These are phyloP conservation scores for Scalesia atractyloides DNA, from an alignment of 129 eudicot species.

Conservation along the genomic window DNA sequence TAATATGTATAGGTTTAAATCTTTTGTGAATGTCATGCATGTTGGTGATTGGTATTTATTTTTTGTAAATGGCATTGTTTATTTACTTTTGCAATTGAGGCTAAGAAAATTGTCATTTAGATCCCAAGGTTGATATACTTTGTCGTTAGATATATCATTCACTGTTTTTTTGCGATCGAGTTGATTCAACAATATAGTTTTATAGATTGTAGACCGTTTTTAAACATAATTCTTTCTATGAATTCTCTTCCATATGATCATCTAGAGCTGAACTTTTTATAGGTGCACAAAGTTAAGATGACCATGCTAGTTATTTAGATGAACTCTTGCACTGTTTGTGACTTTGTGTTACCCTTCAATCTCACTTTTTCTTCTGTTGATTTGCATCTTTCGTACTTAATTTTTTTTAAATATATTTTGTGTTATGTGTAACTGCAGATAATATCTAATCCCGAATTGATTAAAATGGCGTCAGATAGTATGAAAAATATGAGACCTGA, in stretches of 20 bases:
- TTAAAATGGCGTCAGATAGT: slow-evolving; percentile 89
- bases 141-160: not conserved
- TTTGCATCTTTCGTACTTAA: not conserved
- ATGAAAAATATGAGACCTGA: slow-evolving; percentile 86
- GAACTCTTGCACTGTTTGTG: no score
- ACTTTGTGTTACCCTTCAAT: not conserved
- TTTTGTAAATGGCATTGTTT: not conserved
- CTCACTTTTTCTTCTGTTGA: not conserved
- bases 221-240: no score
- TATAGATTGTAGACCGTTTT: not conserved
- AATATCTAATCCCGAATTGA: slow-evolving; percentile 95
- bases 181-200: not conserved
- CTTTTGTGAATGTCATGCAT: not conserved
- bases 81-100: not conserved
- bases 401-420: not conserved
- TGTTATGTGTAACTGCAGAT: slow-evolving; percentile 49
- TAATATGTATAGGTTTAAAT: no score
- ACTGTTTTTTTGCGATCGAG: not conserved
- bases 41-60: not conserved
- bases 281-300: no score
- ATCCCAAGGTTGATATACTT: not conserved
- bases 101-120: no score
- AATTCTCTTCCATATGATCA: no score
- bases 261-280: no score
- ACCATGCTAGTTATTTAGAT: no score